Percentiles rank a stretch among this genome's conserved stretches.
These are phyloP conservation scores for Pichia nanzhaoensis DNA, from an alignment of 805 yeast species.

Conservation along the genomic window DNA sequence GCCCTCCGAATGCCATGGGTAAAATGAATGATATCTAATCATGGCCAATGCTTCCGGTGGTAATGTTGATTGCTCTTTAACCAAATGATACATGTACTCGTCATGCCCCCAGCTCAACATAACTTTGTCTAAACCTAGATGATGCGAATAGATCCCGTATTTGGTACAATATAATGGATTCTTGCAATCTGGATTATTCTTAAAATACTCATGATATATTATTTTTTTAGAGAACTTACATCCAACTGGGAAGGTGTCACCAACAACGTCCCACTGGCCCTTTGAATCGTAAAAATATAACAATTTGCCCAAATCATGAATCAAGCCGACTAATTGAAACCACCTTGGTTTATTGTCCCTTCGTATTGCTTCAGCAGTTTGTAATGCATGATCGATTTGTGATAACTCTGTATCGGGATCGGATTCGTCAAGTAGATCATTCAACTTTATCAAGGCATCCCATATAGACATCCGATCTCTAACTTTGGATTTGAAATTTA, in stretches of 20 bases:
- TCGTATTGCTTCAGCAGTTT: conserved; percentile 70
- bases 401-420: conserved; percentile 73
- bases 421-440: conserved; percentile 58
- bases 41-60: conserved; percentile 66
- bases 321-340: conserved; percentile 69
- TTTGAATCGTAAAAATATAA: conserved; percentile 63
- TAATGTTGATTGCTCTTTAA: conserved; percentile 54
- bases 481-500: conserved; percentile 60
- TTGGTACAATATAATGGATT: conserved; percentile 62
- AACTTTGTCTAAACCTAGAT: conserved; percentile 62
- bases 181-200: conserved; percentile 49
- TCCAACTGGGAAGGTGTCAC: conserved; percentile 74
- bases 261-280: conserved; percentile 80
- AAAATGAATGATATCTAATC: conserved; percentile 70
- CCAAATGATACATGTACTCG: conserved; percentile 70
- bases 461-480: conserved; percentile 64
- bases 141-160: conserved; percentile 56
- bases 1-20: conserved; percentile 70
- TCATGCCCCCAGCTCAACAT: conserved; percentile 79
- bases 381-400: conserved; percentile 69
- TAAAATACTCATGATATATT: conserved; percentile 55
- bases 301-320: conserved; percentile 66
- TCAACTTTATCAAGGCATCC: conserved; percentile 61
- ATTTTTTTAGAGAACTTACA: conserved; percentile 55
- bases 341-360: conserved; percentile 63